phyloP scores from a whole-genome alignment of 1,284 basidiomycete species.

The Cerioporus squamosus region DNA sequence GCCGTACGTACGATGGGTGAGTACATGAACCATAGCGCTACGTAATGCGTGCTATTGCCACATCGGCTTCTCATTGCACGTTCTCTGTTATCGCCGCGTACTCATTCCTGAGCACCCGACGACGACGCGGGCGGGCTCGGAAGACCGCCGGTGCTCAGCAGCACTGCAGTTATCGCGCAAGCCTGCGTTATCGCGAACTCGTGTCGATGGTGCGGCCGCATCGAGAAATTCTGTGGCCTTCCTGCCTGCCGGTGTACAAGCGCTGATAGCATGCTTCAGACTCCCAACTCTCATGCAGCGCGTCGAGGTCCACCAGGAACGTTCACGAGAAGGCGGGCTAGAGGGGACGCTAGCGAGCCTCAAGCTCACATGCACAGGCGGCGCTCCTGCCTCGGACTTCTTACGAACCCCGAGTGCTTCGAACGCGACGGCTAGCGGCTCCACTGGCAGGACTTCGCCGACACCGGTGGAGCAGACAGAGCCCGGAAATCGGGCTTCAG shows the following conservation, averaged over 20 bases:
- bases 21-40: not conserved
- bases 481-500: not conserved
- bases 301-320: too few species aligned
- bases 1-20: not conserved
- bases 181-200: not conserved
- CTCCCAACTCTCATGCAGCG: too few species aligned
- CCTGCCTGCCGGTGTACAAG: not conserved
- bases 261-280: too few species aligned
- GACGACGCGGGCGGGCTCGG: not conserved
- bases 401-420: too few species aligned
- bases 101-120: not conserved
- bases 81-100: not conserved
- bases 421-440: too few species aligned
- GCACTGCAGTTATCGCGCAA: not conserved
- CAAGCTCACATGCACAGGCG: too few species aligned
- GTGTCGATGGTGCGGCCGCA: not conserved
- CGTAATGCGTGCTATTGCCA: constrained; percentile 2
- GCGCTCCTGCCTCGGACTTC: too few species aligned
- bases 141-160: too few species aligned
- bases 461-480: too few species aligned
- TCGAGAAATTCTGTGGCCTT: not conserved
- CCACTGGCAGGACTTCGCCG: too few species aligned
- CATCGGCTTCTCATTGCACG: constrained; percentile 2
- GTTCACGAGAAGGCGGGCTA: too few species aligned
- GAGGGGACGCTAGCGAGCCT: too few species aligned